Evolutionary conservation across 177 flowering plant species (phyloP).

Genomic region (Vitis hybrid): DNA sequence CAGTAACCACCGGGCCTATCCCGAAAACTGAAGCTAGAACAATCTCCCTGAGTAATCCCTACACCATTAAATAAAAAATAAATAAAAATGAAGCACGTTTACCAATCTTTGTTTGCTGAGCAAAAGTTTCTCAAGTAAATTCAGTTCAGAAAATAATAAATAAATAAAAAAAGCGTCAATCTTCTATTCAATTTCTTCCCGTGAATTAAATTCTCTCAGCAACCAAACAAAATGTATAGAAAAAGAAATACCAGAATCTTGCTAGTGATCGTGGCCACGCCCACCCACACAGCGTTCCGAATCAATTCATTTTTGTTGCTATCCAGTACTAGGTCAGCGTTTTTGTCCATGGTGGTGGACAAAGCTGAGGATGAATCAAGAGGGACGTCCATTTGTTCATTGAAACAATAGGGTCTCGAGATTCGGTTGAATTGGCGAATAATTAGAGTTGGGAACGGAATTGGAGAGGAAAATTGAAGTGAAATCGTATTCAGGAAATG

Average conservation of each 20-base stretch:
- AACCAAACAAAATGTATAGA: not conserved
- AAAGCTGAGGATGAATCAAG: too few species aligned
- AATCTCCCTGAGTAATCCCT: slow-evolving; percentile 38
- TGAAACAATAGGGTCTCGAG: too few species aligned
- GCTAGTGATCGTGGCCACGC: slow-evolving; percentile 27
- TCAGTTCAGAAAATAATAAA: not conserved
- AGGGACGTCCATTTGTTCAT: too few species aligned
- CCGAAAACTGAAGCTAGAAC: slow-evolving; percentile 33
- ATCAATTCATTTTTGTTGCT: not conserved
- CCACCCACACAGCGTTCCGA: slow-evolving; percentile 16
- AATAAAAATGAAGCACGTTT: not conserved
- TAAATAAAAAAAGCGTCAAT: not conserved
- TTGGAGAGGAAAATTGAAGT: too few species aligned
- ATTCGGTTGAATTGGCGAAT: too few species aligned
- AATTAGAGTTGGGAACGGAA: too few species aligned
- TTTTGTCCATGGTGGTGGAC: too few species aligned
- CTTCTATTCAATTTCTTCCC: not conserved
- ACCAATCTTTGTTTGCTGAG: not conserved
- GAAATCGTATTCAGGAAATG: too few species aligned
- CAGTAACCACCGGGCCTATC: slow-evolving; percentile 32
- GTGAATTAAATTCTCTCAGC: not conserved
- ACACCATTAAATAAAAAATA: not conserved
- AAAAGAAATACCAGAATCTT: slow-evolving; percentile 26
- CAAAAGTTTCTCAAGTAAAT: not conserved
- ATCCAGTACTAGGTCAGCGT: too few species aligned